Evolutionary conservation across 345 rosid species (phyloP), one percentile per base, ranked within the genome.

Genomic region (Geranium brycei): DNA sequence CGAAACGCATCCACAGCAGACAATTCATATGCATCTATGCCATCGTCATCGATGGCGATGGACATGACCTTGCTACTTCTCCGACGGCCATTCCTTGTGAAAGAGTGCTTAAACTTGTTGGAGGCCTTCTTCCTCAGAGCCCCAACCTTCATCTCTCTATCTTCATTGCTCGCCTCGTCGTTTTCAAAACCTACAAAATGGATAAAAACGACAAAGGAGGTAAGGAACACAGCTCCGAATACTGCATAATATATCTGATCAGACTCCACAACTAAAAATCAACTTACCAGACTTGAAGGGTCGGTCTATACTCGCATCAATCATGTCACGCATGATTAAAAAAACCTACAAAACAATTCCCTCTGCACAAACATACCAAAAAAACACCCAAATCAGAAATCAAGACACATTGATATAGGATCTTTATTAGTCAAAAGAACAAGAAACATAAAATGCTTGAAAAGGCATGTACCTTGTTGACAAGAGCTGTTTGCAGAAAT

Each of bases 1-100:
- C 96, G 87, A 61, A 92, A 87, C 0, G 84, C 82, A 65, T 86
- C 87, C 17, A 81, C 90, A 4, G 87, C 87, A 74, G 82, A 83
- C 51, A 80, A 61, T 68, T 92, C 93, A 70, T 92, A 91, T 1
- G 89, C 89, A 55, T 89, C 71, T 13, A 87, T 65, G 17, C 79
- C 71, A 70, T 86, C 92, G n/a, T 82, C n/a, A n/a, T n/a, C 86
- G n/a, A 85, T 80, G 14, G 77, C 79, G 68, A 72, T 72, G 56
- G 28, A 23, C 28, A 23, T 23, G 28, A 89, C 84, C 61, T 85
- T 81, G 68, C 88, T 85, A 72, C 79, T 79, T 65, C 86, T 77
- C 28, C 28, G 28, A 28, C 88, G 83, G 28, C 81, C 67, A 71
- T 61, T 92, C 76, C 78, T 88, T 15, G 81, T 82, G 76, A 91